Base-by-base conservation (phyloP, 129 eudicot species). In the Flaveria ramosissima region DNA sequence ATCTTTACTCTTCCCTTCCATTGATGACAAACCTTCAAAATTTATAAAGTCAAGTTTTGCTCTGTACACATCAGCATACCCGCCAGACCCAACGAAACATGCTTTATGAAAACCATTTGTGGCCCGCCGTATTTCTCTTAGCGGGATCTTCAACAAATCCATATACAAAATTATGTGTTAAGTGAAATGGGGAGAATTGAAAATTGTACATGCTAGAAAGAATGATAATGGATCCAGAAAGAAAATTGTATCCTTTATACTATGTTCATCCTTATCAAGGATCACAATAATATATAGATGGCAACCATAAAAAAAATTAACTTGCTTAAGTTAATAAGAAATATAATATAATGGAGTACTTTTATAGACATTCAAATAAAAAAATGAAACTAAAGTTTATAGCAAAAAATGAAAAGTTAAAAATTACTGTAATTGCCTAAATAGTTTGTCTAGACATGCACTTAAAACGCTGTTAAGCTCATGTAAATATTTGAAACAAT, bases 81-180 rank as follows among this genome's bases (percentile, higher is more conserved):
- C 42, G 19, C 42, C 68, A 26, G 42, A 27, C 68, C 68, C 68
- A 26, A 61, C 10, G 0, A 13, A 5, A 7, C 15, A 26, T 5
- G 6, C 3, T 13, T 61, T 26, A 61, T 61, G 1, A 30, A 61
- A 61, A 61, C 7, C 4, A 4, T 27, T 27, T 26, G 68, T 61
- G 68, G 68, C 68, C 6, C 16, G 68, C 19, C n/a, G 27, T 61
- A 61, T 61, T 61, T 61, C 19, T 6, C 68, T 61, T 61, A 61
- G 68, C 14, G 68, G 19, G 68, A 61, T 61, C 68, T 26, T 61
- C 19, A 27, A 61, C 3, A 14, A 61, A 4, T 27, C 17, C 68
- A 27, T 13, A 12, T 61, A 61, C 42, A 61, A 61, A 26, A 61
- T 26, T 5, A 13, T 24, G 10, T 17, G 3, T 26, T 5, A 10